A percentile compares a stretch with the other conserved stretches of the same genome.
Evolutionary conservation across 352 stramenopile species (phyloP).

Genomic region (Pythium aphanidermatum): DNA sequence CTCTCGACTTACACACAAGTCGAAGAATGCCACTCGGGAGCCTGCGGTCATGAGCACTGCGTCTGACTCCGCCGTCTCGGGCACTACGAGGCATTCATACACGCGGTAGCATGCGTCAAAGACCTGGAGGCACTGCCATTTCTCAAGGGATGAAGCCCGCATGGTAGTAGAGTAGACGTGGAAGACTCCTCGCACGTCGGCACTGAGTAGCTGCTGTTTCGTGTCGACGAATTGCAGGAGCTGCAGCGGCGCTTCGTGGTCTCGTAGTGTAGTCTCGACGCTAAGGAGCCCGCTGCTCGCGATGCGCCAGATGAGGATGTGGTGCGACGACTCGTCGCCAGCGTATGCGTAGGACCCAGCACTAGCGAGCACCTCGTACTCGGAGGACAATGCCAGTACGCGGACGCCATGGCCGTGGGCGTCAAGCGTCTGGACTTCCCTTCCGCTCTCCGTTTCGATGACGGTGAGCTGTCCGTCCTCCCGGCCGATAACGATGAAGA

Average conservation of each 20-base stretch:
- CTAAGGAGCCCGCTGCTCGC: conserved; percentile 3
- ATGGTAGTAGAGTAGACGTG: conserved; percentile 1
- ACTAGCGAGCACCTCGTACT: conserved; percentile 49
- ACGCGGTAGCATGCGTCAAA: conserved; percentile 2
- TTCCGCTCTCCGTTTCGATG: conserved; percentile 40
- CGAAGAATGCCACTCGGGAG: conserved; percentile 40
- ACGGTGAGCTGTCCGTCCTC: conserved; percentile 52
- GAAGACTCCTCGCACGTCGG: conserved; percentile 44
- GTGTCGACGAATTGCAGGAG: conserved; percentile 42
- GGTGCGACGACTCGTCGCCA: conserved; percentile 48
- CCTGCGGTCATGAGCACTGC: conserved; percentile 44
- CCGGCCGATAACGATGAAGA: conserved; percentile 40
- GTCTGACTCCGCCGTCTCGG: conserved; percentile 40
- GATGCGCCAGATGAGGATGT: conserved; percentile 36
- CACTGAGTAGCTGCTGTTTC: conserved; percentile 49
- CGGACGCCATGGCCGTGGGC: conserved; percentile 56
- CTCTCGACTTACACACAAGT: conserved; percentile 48
- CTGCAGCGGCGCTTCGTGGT: conserved; percentile 20
- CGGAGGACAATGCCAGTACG: conserved; percentile 34
- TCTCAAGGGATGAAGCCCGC: background rate
- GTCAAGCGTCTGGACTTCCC: conserved; percentile 43
- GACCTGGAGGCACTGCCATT: conserved; percentile 14
- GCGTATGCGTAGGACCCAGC: conserved; percentile 53
- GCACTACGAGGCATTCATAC: conserved; percentile 26
- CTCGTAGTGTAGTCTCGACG: conserved; percentile 12